Conservation (phyloP, 2,329 filamentous ascomycete species). For the Mycosphaerella sp. region DNA sequence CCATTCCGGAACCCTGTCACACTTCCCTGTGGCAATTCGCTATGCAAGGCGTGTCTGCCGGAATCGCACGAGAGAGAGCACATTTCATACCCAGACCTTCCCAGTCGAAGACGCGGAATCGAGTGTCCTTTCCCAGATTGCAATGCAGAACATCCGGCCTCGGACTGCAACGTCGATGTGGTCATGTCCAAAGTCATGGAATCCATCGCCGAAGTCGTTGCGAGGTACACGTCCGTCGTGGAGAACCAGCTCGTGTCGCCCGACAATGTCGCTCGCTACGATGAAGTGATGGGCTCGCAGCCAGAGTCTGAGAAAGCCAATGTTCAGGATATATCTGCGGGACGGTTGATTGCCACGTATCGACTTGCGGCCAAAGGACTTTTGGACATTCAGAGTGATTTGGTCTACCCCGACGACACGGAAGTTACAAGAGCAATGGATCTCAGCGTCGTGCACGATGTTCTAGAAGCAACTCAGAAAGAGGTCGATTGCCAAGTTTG, state of each 20-base stretch:
- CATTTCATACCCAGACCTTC: slow-evolving; percentile 69
- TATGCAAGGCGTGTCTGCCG: slow-evolving; percentile 72
- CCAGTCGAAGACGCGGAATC: slow-evolving; percentile 62
- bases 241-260: slow-evolving; percentile 36
- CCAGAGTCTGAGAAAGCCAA: slow-evolving; percentile 34
- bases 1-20: slow-evolving; percentile 64
- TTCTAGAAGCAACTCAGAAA: slow-evolving; percentile 56
- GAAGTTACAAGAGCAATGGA: slow-evolving; percentile 41
- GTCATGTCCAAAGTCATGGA: slow-evolving; percentile 65
- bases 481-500: slow-evolving; percentile 88
- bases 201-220: slow-evolving; percentile 51
- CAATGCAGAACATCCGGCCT: slow-evolving; percentile 62
- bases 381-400: slow-evolving; percentile 45
- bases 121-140: slow-evolving; percentile 66
- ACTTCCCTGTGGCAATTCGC: slow-evolving; percentile 71
- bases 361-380: slow-evolving; percentile 56
- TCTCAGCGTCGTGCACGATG: slow-evolving; percentile 45
- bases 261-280: slow-evolving; percentile 38
- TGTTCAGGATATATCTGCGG: slow-evolving; percentile 46
- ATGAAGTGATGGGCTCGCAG: slow-evolving; percentile 30
- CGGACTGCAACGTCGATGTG: slow-evolving; percentile 72
- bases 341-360: slow-evolving; percentile 61
- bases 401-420: slow-evolving; percentile 31
- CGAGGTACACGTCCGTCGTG: slow-evolving; percentile 32
- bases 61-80: slow-evolving; percentile 56